Evolutionary conservation across 352 stramenopile species (phyloP).

Genomic region (Globisporangium cystogenes): DNA sequence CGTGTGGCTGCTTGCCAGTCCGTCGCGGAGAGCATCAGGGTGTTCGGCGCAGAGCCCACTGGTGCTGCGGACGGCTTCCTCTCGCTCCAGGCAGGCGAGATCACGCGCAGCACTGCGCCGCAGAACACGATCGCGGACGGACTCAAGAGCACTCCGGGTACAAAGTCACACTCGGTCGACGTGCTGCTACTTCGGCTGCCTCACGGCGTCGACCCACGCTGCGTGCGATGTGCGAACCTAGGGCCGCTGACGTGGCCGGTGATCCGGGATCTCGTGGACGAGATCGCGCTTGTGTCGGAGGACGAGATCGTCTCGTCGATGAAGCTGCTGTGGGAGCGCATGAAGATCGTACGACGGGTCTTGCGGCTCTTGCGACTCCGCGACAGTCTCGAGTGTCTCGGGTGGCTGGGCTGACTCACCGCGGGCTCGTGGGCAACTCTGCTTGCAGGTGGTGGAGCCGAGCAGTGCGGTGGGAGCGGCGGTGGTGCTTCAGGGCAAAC

Average conservation of each 20-base stretch:
- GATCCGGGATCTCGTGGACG: slow-evolving; percentile 83
- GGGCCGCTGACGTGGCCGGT: slow-evolving; percentile 51
- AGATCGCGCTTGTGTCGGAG: slow-evolving; percentile 82
- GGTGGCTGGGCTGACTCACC: too few relatives aligned
- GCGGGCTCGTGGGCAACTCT: not conserved
- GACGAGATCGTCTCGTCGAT: slow-evolving; percentile 76
- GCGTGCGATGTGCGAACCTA: not conserved
- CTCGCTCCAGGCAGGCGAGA: slow-evolving; percentile 35
- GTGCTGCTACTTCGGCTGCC: not conserved
- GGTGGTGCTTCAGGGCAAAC: slow-evolving; percentile 38
- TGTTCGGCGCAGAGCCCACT: slow-evolving; percentile 66
- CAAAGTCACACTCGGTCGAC: not conserved
- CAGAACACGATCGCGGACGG: slow-evolving; percentile 59
- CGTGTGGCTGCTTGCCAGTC: slow-evolving; percentile 8
- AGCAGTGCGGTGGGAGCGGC: slow-evolving; percentile 50
- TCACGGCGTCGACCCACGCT: not conserved
- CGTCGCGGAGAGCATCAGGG: slow-evolving; percentile 38
- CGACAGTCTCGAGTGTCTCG: too few relatives aligned
- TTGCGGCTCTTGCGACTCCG: too few relatives aligned
- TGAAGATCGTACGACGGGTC: slow-evolving; percentile 75
- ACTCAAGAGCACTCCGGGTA: slow-evolving; percentile 70
- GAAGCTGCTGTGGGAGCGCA: slow-evolving; percentile 86
- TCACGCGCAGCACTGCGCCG: slow-evolving; percentile 33
- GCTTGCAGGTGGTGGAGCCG: slow-evolving; percentile 54
- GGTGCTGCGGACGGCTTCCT: slow-evolving; percentile 50